Evolutionary conservation across 2,329 filamentous ascomycete species (phyloP).

Genomic region (Chrysoporthe deuterocubensis): DNA sequence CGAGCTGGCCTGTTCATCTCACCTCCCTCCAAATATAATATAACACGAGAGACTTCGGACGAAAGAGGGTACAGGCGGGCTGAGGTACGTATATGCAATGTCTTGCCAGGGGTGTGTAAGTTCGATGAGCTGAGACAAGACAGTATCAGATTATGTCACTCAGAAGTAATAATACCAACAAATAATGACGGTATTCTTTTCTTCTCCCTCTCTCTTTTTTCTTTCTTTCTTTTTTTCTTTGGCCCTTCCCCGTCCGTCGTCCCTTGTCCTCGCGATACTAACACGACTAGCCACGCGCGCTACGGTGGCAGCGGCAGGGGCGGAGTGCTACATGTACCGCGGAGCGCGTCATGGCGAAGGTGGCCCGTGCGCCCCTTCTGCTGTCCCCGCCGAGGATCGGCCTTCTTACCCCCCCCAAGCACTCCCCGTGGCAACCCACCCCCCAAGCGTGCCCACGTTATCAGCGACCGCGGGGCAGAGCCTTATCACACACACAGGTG

Average conservation of each 20-base stretch:
- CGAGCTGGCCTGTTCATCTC: slow-evolving; percentile 29
- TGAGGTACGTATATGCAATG: neutral
- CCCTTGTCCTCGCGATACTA: neutral
- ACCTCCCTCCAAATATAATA: slow-evolving; percentile 1
- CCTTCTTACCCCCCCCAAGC: neutral
- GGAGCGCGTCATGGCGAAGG: neutral
- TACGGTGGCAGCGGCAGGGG: neutral
- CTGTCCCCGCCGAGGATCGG: neutral
- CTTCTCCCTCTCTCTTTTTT: too few relatives aligned
- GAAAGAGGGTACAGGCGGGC: neutral
- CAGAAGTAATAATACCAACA: neutral
- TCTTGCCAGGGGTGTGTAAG: neutral
- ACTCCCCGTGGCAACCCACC: neutral
- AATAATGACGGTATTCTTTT: neutral
- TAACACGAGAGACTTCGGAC: neutral
- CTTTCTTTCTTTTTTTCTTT: too few relatives aligned
- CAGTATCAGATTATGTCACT: neutral
- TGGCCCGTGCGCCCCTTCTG: neutral
- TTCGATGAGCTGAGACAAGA: neutral
- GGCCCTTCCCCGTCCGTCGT: neutral
- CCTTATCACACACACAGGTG: slow-evolving; percentile 17
- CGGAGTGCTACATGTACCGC: neutral
- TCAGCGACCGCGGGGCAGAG: slow-evolving; percentile 21
- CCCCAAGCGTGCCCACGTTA: neutral
- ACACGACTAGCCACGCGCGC: neutral